Evolutionary conservation across 164 flowering plant species (phyloP), one percentile per base, ranked within the genome.

Genomic region (Chloranthus sessilifolius): DNA sequence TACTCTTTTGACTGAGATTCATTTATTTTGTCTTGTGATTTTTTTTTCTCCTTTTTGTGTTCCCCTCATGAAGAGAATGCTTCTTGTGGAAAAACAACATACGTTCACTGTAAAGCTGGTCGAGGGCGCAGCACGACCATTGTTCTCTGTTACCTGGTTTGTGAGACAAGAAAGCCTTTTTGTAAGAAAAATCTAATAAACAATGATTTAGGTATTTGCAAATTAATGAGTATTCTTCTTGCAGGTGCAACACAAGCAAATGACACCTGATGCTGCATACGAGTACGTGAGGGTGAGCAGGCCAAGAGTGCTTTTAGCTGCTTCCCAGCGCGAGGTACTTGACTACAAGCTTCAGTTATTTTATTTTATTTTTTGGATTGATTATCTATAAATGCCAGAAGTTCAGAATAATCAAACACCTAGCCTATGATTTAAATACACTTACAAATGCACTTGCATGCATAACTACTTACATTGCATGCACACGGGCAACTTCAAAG

Each of bases 101-200:
- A 87, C 61, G 95, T 90, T 26, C 98, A 90, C 74, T 90, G 96
- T 63, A 87, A 87, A 70, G 98, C 98, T 53, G 98, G 96, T 33
- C 74, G 98, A 20, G 95, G 98, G 15, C 80, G 96, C 37, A 90
- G 98, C 65, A 87, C 98, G 45, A 90, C 98, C 11, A 63, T 87
- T 69, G 96, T 90, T 38, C 68, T 87, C 14, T 87, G 96, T 61
- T 90, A 83, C 62, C 66, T 90, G 91, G 98, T 87, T 8, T 12
- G 75, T 65, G 10, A 16, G 25, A 22, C n/a, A 44, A 27, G 8
- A 9, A 55, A 23, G 22, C 43, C 20, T 36, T 50, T 11, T 25
- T 37, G 8, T 2, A 8, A 17, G 4, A 25, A 29, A 2, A 23
- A n/a, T n/a, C 6, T 49, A 35, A 9, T 14, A 4, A 3, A 22